phyloP scores from a whole-genome alignment of 176 grass and related monocot genomes.

The barley (Hordeum vulgare) region MorexV3_pseudomolecules_assembly NC_058524.1:531259468-531259967 shows the following conservation, averaged over 20 bases:
- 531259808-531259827: background rate
- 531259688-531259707: background rate
- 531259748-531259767: too few relatives aligned
- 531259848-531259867: background rate
- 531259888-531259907: too few relatives aligned
- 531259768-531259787: background rate
- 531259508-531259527: background rate
- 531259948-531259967: too few relatives aligned
- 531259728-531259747: background rate
- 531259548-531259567: background rate
- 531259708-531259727: background rate
- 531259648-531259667: background rate
- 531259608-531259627: background rate
- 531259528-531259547: background rate
- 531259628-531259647: background rate
- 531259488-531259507: background rate
- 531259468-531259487: too few relatives aligned
- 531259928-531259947: too few relatives aligned
- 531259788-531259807: background rate
- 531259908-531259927: too few relatives aligned
- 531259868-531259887: background rate
- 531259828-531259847: background rate
- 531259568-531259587: background rate
- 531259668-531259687: background rate
- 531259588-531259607: background rate